phyloP scores from a whole-genome alignment of 345 rosid genomes.

The Brassica rapa region DNA sequence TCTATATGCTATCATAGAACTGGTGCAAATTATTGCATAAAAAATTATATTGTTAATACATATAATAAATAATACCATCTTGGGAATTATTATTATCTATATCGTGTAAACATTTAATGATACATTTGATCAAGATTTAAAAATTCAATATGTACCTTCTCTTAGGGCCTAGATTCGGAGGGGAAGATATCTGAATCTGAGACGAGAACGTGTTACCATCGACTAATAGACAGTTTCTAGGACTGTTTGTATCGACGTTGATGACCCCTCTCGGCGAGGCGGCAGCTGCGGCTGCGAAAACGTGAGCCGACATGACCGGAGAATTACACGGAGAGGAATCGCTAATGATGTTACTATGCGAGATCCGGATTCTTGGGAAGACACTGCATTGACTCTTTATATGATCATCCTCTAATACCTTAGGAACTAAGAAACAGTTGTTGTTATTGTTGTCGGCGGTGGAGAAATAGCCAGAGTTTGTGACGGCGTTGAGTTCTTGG shows the following conservation, averaged over 20 bases:
- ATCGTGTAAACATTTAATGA: slow-evolving; percentile 35
- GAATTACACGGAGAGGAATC: slow-evolving; percentile 48
- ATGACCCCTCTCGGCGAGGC: slow-evolving; percentile 49
- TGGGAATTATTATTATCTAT: background rate
- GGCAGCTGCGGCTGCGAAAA: slow-evolving; percentile 9
- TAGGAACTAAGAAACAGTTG: slow-evolving; percentile 24
- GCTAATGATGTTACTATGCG: slow-evolving; percentile 40
- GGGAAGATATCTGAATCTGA: slow-evolving; percentile 81
- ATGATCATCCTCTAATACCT: slow-evolving; percentile 46
- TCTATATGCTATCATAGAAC: background rate
- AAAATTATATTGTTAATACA: background rate
- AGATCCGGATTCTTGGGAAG: slow-evolving; percentile 78
- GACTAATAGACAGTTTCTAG: slow-evolving; percentile 45
- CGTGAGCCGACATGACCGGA: slow-evolving; percentile 45
- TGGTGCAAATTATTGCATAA: slow-evolving; percentile 1
- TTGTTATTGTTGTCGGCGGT: slow-evolving; percentile 29
- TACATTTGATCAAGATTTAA: slow-evolving; percentile 22
- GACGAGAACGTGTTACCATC: slow-evolving; percentile 42
- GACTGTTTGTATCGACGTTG: slow-evolving; percentile 43
- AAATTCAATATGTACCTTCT: slow-evolving; percentile 58
- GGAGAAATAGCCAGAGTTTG: slow-evolving; percentile 33
- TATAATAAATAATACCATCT: background rate
- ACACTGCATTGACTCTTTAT: slow-evolving; percentile 44
- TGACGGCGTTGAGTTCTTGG: slow-evolving; percentile 44
- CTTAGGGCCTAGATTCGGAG: slow-evolving; percentile 82